Evolutionary conservation across 2,329 filamentous ascomycete species (phyloP).

Genomic region (Beauveria asiatica): DNA sequence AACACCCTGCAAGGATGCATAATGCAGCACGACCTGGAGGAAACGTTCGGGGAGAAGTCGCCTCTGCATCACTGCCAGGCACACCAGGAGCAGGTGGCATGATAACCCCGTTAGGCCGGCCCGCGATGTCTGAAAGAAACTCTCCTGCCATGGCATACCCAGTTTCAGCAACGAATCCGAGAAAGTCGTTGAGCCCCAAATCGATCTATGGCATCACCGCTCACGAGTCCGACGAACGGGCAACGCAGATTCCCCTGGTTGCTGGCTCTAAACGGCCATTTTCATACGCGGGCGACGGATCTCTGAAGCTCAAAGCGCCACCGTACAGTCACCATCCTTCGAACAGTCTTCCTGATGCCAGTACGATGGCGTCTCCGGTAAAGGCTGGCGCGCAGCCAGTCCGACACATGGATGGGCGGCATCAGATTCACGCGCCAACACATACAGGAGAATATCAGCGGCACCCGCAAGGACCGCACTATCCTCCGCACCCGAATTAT

Average conservation of each 20-base stretch:
- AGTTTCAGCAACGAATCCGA: conserved; percentile 22
- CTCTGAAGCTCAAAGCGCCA: not conserved
- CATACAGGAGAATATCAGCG: not conserved
- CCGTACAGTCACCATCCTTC: conserved; percentile 1
- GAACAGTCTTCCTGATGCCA: conserved; percentile 5
- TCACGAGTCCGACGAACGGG: conserved; percentile 19
- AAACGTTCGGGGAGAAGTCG: conserved; percentile 20
- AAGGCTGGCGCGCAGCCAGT: not conserved
- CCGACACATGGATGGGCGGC: conserved; percentile 4
- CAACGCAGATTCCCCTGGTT: conserved; percentile 15
- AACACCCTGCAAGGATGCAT: conserved; percentile 15
- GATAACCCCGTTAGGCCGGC: conserved; percentile 20
- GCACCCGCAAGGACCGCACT: not conserved
- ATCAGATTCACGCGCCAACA: not conserved
- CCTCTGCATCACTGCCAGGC: conserved; percentile 25
- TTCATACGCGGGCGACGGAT: conserved; percentile 1
- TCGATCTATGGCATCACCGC: conserved; percentile 18
- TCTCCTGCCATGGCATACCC: conserved; percentile 24
- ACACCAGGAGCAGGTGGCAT: conserved; percentile 21
- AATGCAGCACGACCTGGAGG: conserved; percentile 16
- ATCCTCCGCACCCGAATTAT: conserved; percentile 12
- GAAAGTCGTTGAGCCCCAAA: conserved; percentile 25
- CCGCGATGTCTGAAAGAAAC: conserved; percentile 23
- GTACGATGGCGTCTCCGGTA: not conserved
- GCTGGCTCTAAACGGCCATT: conserved; percentile 26